Conservation (phyloP, 805 yeast species). For the Zygoascus biomembranicola region DNA sequence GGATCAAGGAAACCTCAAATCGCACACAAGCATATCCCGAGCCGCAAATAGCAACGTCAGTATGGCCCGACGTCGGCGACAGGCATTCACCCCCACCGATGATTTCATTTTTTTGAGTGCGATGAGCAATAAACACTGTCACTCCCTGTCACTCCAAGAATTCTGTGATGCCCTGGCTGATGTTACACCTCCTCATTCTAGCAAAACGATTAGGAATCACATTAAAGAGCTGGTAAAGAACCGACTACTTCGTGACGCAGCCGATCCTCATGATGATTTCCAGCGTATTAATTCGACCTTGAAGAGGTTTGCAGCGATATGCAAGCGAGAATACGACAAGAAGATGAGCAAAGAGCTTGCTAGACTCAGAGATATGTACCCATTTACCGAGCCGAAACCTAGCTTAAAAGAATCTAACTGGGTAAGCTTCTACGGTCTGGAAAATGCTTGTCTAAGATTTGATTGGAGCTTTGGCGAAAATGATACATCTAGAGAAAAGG, state of each 20-base stretch:
- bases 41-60: not conserved
- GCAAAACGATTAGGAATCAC: not conserved
- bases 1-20: no score
- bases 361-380: not conserved
- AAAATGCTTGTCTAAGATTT: not conserved
- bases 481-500: not conserved
- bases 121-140: not conserved
- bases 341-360: not conserved
- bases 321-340: not conserved
- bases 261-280: not conserved
- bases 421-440: not conserved
- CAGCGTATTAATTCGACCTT: not conserved
- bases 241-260: not conserved
- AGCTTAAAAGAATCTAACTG: not conserved
- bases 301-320: not conserved
- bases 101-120: not conserved
- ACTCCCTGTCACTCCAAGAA: not conserved
- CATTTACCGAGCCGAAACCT: not conserved
- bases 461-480: not conserved
- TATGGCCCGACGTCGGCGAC: not conserved
- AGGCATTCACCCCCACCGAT: not conserved
- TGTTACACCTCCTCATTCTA: not conserved
- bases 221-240: not conserved
- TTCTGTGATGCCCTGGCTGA: not conserved
- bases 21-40: no score